Conservation (phyloP, 225 moss, liverwort and hornwort genomes). For the Bryum argenteum region DNA sequence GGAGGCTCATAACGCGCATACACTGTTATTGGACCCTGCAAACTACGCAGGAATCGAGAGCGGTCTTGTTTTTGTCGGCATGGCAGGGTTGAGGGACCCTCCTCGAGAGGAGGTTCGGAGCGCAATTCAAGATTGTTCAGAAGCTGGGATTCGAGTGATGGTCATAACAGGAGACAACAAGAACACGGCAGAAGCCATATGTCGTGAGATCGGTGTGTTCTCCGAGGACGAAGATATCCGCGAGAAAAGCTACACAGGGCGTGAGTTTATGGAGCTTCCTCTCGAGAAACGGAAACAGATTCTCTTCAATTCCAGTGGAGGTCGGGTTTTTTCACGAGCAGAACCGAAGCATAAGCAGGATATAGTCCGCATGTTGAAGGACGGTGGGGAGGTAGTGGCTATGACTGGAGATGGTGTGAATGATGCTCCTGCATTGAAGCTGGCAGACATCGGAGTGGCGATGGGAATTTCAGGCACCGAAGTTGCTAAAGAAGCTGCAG, state of each 20-base stretch:
- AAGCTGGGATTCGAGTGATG: conserved; percentile 92
- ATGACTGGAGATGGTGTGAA: conserved; percentile 99
- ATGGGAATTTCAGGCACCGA: conserved; percentile 98
- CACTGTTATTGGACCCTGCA: conserved; percentile 61
- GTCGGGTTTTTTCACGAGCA: conserved; percentile 85
- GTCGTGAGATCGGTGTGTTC: conserved; percentile 89
- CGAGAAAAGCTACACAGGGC: conserved; percentile 74
- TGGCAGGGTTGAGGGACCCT: conserved; percentile 87
- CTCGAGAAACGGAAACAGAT: conserved; percentile 56
- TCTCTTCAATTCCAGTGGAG: conserved; percentile 66
- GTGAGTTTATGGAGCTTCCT: conserved; percentile 72
- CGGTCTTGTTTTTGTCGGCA: conserved; percentile 74
- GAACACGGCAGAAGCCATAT: conserved; percentile 89
- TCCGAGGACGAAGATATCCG: conserved; percentile 65
- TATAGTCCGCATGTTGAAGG: conserved; percentile 85
- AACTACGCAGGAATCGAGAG: conserved; percentile 79
- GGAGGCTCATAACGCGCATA: conserved; percentile 72
- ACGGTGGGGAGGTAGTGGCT: conserved; percentile 86
- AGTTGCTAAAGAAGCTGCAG: conserved; percentile 94
- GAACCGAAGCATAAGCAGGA: conserved; percentile 95
- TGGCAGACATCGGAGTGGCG: conserved; percentile 89
- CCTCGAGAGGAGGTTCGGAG: conserved; percentile 76
- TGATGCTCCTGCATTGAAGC: conserved; percentile 91
- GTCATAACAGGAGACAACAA: conserved; percentile 96
- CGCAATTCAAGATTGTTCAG: conserved; percentile 79